These are phyloP conservation scores for Kwoniella pini DNA, from an alignment of 768 basidiomycete genomes.

Conservation along the genomic window DNA sequence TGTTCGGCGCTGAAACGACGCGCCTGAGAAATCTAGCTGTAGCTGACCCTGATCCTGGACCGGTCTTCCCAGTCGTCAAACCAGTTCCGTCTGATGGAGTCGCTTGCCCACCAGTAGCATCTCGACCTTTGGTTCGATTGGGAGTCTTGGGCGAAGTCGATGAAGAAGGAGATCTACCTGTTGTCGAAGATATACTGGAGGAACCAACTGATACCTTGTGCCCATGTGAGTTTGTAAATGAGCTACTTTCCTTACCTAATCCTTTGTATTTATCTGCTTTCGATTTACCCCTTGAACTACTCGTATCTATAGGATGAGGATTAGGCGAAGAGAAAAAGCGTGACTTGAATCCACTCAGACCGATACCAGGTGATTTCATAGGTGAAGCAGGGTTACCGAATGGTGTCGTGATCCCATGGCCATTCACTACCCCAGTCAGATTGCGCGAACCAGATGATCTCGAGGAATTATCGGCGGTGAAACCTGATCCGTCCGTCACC, in stretches of 20 bases:
- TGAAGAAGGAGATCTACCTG: slow-evolving; percentile 19
- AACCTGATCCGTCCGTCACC: slow-evolving; percentile 18
- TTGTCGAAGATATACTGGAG: slow-evolving; percentile 26
- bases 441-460: slow-evolving; percentile 29
- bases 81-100: slow-evolving; percentile 24
- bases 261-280: slow-evolving; percentile 34
- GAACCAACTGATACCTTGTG: slow-evolving; percentile 35
- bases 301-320: neutral
- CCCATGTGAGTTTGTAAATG: neutral
- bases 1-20: slow-evolving; percentile 94
- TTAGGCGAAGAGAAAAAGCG: slow-evolving; percentile 45
- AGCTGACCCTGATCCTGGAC: slow-evolving; percentile 30
- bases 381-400: slow-evolving; percentile 27
- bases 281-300: slow-evolving; percentile 4
- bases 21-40: slow-evolving; percentile 89
- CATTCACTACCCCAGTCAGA: neutral
- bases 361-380: slow-evolving; percentile 31
- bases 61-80: slow-evolving; percentile 1
- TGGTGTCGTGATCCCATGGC: neutral
- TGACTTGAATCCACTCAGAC: slow-evolving; percentile 32
- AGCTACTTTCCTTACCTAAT: slow-evolving; percentile 28
- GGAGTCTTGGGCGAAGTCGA: slow-evolving; percentile 43
- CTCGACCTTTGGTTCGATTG: slow-evolving; percentile 7
- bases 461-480: slow-evolving; percentile 35
- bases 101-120: slow-evolving; percentile 5